phyloP scores from a whole-genome alignment of 2,329 filamentous ascomycete genomes.

The Microdochium nivale region DNA sequence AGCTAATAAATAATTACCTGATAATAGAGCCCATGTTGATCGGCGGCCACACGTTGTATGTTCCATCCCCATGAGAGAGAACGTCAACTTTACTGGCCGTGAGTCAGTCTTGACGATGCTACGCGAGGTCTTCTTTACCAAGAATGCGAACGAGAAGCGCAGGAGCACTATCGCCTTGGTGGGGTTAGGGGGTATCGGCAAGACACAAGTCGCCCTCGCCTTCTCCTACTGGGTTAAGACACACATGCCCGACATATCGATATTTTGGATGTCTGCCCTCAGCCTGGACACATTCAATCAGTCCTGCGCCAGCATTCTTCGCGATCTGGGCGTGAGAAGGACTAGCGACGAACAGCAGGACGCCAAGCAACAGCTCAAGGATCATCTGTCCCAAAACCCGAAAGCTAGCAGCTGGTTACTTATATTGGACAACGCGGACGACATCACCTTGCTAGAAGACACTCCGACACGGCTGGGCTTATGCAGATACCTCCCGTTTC shows the following conservation, averaged over 20 bases:
- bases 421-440: slow-evolving; percentile 35
- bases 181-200: slow-evolving; percentile 26
- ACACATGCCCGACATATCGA: slow-evolving; percentile 16
- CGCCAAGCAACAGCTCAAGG: slow-evolving; percentile 24
- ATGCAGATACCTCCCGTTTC: slow-evolving; percentile 22
- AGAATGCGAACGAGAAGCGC: not conserved
- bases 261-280: slow-evolving; percentile 30
- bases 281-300: slow-evolving; percentile 20
- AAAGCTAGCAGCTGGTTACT: slow-evolving; percentile 26
- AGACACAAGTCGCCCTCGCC: slow-evolving; percentile 29
- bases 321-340: slow-evolving; percentile 20
- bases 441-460: slow-evolving; percentile 19
- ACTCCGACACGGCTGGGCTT: slow-evolving; percentile 14
- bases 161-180: slow-evolving; percentile 8
- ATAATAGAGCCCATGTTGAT: too few species aligned
- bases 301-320: slow-evolving; percentile 23
- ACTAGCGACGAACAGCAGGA: slow-evolving; percentile 15
- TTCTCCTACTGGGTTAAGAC: slow-evolving; percentile 18
- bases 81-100: not conserved
- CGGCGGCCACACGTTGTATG: not conserved
- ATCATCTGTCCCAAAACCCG: slow-evolving; percentile 16
- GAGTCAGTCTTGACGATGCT: not conserved
- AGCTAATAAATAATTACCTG: too few species aligned
- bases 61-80: not conserved
- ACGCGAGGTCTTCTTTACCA: not conserved